Evolutionary conservation across 441 rosid species (phyloP), one percentile per base, ranked within the genome.

Genomic region (Cnidoscolus chayamansa): DNA sequence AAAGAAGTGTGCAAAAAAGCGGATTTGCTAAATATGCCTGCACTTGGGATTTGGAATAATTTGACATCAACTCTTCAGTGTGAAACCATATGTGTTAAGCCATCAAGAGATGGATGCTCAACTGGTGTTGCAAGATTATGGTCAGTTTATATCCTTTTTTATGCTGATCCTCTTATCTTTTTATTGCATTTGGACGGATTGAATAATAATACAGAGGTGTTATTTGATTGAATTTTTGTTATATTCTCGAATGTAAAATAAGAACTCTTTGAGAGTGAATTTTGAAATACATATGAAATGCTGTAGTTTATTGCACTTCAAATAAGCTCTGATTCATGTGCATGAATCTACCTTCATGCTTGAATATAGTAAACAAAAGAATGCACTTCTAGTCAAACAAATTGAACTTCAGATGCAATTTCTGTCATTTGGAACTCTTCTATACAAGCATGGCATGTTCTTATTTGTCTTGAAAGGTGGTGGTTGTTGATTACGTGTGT

Each of bases 71-170:
- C 81, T 87, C 88, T 94, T 79, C 90, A 77, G 71, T 86, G 94
- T 79, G 84, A 80, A 77, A 92, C 96, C 51, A 68, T 94, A 70
- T 94, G 99, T 75, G 84, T 94, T 63, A 94, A 94, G 80, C 99
- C 99, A 19, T 92, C 98, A 61, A 89, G 89, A 77, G 98, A 94
- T 83, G 99, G 99, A 63, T 92, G 99, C 84, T 94, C 99, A 56
- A 90, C 97, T 65, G 99, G 99, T 68, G 99, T 94, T 73, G 98
- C 99, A 73, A 88, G 97, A 86, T 79, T 94, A 74, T 85, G 97
- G 99, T 92, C 74, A 81, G 72, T 74, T 74, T 37, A 70, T 54
- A 54, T 51, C 63, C 32, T 59, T 69, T 61, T 35, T 63, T 75
- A 64, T 66, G 47, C 47, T 49, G 12, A 17, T 68, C 31, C 8